These are phyloP conservation scores for Solanum ossicruentum DNA, from an alignment of 257 asterid species.

Conservation along the genomic window DNA sequence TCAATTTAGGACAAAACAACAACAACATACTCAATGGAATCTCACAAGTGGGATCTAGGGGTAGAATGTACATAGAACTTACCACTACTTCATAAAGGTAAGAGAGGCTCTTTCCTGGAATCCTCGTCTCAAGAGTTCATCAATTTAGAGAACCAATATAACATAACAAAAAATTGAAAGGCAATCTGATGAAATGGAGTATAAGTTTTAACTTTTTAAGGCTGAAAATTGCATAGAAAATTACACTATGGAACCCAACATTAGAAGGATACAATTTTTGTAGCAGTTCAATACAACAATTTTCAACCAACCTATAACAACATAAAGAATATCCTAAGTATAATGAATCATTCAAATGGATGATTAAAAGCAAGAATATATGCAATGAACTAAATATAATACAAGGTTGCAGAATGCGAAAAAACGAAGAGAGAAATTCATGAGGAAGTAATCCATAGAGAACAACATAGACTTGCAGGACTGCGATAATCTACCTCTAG, in stretches of 20 bases:
- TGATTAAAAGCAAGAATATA: background rate
- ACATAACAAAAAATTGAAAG: background rate
- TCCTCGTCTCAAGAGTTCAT: too few species aligned
- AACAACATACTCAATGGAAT: too few species aligned
- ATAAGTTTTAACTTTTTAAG: background rate
- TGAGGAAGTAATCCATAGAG: background rate
- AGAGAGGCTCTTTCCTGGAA: too few species aligned
- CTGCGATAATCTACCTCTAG: background rate
- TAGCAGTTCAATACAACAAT: background rate
- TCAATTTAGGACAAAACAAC: background rate
- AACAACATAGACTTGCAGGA: background rate
- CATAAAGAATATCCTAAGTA: background rate
- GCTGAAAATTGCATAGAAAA: background rate
- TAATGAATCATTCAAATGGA: background rate
- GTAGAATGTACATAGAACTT: too few species aligned
- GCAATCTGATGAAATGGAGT: background rate
- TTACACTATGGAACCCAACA: background rate
- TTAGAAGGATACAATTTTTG: background rate
- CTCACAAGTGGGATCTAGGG: too few species aligned
- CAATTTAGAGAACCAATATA: background rate
- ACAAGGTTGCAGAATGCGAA: background rate
- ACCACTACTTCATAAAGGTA: too few species aligned
- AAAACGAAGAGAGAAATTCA: background rate
- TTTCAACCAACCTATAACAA: background rate
- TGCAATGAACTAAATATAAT: background rate